Percentiles rank a stretch among this genome's conserved stretches.
Evolutionary conservation across 2,329 filamentous ascomycete species (phyloP).

Genomic region (Macrophomina pseudophaseolina): DNA sequence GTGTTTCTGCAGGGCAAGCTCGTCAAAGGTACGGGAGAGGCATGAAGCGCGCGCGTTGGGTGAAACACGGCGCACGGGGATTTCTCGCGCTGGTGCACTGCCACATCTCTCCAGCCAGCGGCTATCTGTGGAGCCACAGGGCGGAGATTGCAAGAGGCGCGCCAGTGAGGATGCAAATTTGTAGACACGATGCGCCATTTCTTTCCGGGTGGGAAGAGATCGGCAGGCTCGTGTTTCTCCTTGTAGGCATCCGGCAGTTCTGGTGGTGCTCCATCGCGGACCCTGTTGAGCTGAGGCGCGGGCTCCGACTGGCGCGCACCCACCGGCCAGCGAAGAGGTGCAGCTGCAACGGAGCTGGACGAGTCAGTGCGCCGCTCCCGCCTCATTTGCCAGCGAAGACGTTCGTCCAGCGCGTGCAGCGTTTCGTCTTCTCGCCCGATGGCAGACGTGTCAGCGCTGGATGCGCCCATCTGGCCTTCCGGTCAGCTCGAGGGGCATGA

Average conservation of each 20-base stretch:
- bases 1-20: not conserved
- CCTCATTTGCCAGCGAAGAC: conserved; percentile 2
- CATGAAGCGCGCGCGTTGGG: conserved; percentile 7
- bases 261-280: conserved; percentile 8
- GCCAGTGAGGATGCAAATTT: not conserved
- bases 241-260: not conserved
- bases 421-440: not conserved
- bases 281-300: conserved; percentile 3
- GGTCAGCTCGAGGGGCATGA: not conserved
- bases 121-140: conserved; percentile 12
- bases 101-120: conserved; percentile 1
- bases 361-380: not conserved
- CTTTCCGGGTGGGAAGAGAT: not conserved
- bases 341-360: not conserved
- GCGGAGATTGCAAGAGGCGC: conserved; percentile 10
- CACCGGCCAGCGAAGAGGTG: conserved; percentile 15
- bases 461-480: not conserved
- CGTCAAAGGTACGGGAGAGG: not conserved
- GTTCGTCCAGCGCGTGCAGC: not conserved
- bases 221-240: not conserved
- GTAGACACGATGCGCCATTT: conserved; percentile 8
- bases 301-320: not conserved
- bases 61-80: conserved; percentile 13
- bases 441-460: conserved; percentile 7
- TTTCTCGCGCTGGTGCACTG: not conserved